phyloP scores from a whole-genome alignment of 2,329 filamentous ascomycete genomes.

The Colletotrichum endophyticum region DNA sequence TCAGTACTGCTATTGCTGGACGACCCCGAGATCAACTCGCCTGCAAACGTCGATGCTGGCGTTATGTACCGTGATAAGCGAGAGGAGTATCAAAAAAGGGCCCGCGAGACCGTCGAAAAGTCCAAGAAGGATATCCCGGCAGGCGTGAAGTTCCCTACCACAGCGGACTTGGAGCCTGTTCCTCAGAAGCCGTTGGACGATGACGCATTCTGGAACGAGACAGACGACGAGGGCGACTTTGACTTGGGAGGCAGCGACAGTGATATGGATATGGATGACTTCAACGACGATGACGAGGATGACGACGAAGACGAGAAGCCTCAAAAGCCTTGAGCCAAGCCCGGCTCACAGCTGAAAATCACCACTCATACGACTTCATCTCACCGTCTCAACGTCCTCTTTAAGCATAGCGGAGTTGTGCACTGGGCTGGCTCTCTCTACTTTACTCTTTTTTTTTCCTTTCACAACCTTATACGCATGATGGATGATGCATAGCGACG shows the following conservation, averaged over 20 bases:
- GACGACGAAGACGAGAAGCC: conserved; percentile 55
- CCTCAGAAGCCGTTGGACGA: conserved; percentile 70
- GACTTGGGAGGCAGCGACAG: conserved; percentile 69
- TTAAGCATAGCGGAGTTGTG: neutral
- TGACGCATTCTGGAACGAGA: conserved; percentile 82
- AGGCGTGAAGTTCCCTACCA: conserved; percentile 83
- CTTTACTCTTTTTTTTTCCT: neutral
- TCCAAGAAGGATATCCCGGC: conserved; percentile 82
- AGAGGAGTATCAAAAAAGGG: conserved; percentile 71
- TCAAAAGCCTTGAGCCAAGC: neutral
- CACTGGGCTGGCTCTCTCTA: neutral
- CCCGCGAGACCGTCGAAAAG: conserved; percentile 71
- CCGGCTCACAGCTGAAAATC: neutral
- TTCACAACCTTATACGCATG: conserved; percentile 8
- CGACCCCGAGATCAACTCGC: conserved; percentile 90
- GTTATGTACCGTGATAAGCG: conserved; percentile 82
- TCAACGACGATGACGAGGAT: conserved; percentile 62
- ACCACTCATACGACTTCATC: neutral
- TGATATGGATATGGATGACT: conserved; percentile 66
- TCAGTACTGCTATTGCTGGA: conserved; percentile 92
- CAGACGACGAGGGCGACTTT: conserved; percentile 79
- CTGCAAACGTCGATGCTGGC: conserved; percentile 92
- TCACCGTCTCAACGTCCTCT: neutral
- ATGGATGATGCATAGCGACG: conserved; percentile 23
- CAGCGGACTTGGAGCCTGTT: conserved; percentile 63